Conservation (phyloP, 1,139 yeast species). For the Debaryomycetaceae sp. region DNA sequence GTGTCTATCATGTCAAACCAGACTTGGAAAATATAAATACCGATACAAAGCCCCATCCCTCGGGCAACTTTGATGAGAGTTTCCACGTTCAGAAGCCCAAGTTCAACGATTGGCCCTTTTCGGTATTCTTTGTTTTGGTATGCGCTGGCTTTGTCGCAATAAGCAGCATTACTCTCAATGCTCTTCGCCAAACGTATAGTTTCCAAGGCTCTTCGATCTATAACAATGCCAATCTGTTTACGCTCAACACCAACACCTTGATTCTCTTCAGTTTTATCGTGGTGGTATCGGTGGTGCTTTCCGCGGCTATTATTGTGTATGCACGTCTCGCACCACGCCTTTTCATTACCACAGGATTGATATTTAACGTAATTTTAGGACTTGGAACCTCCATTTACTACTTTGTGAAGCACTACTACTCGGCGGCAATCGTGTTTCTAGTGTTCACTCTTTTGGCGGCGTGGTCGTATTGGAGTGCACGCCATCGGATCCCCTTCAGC, state of each 20-base stretch:
- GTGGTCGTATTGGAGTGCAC: conserved; percentile 63
- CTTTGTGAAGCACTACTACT: conserved; percentile 51
- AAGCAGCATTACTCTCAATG: conserved; percentile 57
- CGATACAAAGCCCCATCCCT: conserved; percentile 23
- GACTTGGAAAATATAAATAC: conserved; percentile 17
- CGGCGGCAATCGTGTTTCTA: conserved; percentile 70
- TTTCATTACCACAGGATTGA: conserved; percentile 62
- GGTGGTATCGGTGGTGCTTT: conserved; percentile 48
- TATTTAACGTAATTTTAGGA: conserved; percentile 58
- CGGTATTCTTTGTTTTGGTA: conserved; percentile 49
- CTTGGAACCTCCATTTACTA: conserved; percentile 70
- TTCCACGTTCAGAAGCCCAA: conserved; percentile 58
- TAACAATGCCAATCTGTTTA: conserved; percentile 38
- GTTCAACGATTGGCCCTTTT: conserved; percentile 66
- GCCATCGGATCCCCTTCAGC: conserved; percentile 61
- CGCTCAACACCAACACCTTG: conserved; percentile 64
- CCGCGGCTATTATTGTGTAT: conserved; percentile 43
- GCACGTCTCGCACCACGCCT: conserved; percentile 56
- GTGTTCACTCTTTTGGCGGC: conserved; percentile 56
- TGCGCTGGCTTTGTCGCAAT: conserved; percentile 63
- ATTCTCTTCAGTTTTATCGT: conserved; percentile 60
- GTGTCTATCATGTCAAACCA: conserved; percentile 4
- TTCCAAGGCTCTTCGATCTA: conserved; percentile 62
- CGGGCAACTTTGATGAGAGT: conserved; percentile 45
- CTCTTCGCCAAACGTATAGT: conserved; percentile 45